Evolutionary conservation across 352 stramenopile species (phyloP).

Genomic region (Sclerospora graminicola): DNA sequence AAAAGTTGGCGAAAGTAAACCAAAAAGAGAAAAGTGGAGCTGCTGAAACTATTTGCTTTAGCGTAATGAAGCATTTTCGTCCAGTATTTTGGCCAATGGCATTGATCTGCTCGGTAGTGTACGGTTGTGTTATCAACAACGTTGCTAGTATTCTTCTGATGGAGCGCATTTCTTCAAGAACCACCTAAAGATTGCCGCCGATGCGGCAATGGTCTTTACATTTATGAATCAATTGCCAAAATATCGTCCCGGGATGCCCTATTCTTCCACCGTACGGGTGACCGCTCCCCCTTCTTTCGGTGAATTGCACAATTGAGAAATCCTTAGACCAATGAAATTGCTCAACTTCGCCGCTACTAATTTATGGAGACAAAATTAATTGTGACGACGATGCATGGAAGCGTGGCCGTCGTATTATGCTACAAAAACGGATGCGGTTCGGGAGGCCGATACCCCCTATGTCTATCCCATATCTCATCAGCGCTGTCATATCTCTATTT

Average conservation of each 20-base stretch:
- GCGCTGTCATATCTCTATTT: conserved; percentile 80
- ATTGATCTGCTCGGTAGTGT: conserved; percentile 86
- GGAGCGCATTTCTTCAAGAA: conserved; percentile 83
- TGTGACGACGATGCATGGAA: too few relatives aligned
- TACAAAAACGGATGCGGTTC: too few relatives aligned
- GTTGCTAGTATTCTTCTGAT: conserved; percentile 88
- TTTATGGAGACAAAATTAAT: too few relatives aligned
- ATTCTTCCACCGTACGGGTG: conserved; percentile 64
- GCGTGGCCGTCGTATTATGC: too few relatives aligned
- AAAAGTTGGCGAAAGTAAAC: conserved; percentile 18
- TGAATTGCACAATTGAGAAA: too few relatives aligned
- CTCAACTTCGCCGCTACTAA: too few relatives aligned
- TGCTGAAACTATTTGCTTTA: too few relatives aligned
- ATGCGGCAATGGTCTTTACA: conserved; percentile 55
- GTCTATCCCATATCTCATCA: conserved; percentile 90
- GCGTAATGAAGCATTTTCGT: too few relatives aligned
- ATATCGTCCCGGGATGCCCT: conserved; percentile 39
- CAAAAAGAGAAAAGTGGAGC: conserved; percentile 18
- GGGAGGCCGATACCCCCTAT: conserved; percentile 75
- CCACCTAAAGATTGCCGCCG: conserved; percentile 35
- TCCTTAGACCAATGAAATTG: too few relatives aligned
- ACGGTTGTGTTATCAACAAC: conserved; percentile 91
- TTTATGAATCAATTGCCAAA: conserved; percentile 33
- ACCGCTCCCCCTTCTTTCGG: conserved; percentile 53
- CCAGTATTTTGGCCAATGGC: conserved; percentile 85